Conservation (phyloP, 2,329 filamentous ascomycete genomes). For the Cytospora piceae region DNA sequence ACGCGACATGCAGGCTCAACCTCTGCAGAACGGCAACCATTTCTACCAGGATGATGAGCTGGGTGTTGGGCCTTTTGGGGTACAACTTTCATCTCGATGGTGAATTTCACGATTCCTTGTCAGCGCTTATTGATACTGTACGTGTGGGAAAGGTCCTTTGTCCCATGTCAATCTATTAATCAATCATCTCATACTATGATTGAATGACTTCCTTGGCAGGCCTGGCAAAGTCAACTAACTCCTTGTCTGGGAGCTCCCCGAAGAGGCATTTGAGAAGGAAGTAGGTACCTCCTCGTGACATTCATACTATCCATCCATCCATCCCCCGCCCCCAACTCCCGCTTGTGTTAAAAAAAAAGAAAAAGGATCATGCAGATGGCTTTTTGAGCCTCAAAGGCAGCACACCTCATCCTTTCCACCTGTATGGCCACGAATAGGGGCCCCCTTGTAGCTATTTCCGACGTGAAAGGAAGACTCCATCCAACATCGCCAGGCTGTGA, state of each 20-base stretch:
- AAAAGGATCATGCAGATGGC: constrained; percentile 15
- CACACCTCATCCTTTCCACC: constrained; percentile 20
- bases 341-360: neutral
- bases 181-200: neutral
- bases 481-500: constrained; percentile 15
- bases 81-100: neutral
- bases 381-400: constrained; percentile 28
- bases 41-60: neutral
- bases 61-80: neutral
- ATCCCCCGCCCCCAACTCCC: neutral
- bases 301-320: neutral
- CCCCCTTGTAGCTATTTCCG: constrained; percentile 20
- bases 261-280: neutral
- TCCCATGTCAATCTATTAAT: neutral
- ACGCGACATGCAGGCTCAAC: neutral
- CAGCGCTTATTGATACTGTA: neutral
- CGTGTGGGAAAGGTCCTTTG: neutral
- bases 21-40: neutral
- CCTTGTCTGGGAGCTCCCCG: neutral
- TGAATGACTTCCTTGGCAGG: neutral
- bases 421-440: constrained; percentile 1
- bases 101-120: neutral
- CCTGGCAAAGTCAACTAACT: neutral
- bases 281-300: neutral
- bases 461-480: constrained; percentile 21